Evolutionary conservation across 2,329 filamentous ascomycete species (phyloP).

Genomic region (Talaromyces albobiverticillius): DNA sequence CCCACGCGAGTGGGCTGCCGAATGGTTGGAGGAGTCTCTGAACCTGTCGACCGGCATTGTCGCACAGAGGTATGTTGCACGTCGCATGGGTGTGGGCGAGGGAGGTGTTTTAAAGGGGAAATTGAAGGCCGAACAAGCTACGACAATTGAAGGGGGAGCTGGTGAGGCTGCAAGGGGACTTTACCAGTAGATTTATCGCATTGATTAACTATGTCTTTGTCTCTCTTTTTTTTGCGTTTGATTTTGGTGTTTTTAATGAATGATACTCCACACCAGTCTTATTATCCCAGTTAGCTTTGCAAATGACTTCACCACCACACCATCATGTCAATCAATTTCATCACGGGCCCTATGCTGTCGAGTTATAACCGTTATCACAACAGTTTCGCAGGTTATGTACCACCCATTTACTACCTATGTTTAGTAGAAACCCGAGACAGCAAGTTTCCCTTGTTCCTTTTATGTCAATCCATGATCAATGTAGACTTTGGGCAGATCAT

Average conservation of each 20-base stretch:
- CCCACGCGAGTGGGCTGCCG: slow-evolving; percentile 92
- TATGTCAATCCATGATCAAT: no score
- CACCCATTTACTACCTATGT: no score
- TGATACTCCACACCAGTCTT: slow-evolving; percentile 10
- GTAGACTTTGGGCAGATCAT: no score
- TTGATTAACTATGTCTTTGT: not conserved
- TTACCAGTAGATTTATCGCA: slow-evolving; percentile 18
- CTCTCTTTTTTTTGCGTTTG: not conserved
- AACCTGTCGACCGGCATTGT: slow-evolving; percentile 76
- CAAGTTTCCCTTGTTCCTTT: no score
- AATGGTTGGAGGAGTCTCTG: slow-evolving; percentile 91
- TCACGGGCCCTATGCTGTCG: no score
- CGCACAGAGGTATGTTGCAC: slow-evolving; percentile 91
- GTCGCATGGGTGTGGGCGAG: slow-evolving; percentile 93
- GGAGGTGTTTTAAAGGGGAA: slow-evolving; percentile 61
- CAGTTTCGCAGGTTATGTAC: no score
- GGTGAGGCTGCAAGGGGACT: slow-evolving; percentile 60
- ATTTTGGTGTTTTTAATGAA: slow-evolving; percentile 5
- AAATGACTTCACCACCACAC: not conserved
- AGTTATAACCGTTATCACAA: no score
- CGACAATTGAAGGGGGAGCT: slow-evolving; percentile 56
- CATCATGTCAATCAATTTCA: not conserved
- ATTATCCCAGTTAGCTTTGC: not conserved
- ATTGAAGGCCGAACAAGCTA: slow-evolving; percentile 50
- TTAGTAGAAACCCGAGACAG: no score